Evolutionary conservation across 257 asterid genomes (phyloP), one percentile per base, ranked within the genome.

Genomic region (Echites panduratus): DNA sequence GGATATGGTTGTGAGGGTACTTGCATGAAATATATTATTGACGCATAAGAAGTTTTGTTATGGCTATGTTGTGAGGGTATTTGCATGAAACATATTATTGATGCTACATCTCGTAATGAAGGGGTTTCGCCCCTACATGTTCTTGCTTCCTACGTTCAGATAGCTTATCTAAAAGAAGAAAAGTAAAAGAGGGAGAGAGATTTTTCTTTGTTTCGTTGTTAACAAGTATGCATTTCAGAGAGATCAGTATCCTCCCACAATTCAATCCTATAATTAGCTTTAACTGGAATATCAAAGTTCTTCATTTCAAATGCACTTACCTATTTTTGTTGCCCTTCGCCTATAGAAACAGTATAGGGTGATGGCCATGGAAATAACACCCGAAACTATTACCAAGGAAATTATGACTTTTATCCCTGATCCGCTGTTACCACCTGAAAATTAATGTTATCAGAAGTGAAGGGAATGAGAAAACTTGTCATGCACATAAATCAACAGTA

Each of bases 361-460:
- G 22, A 69, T 4, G 4, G 53, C 72, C 44, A 44, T 54, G 40
- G 73, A 52, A 11, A 52, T 35, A 54, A 38, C 9, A 43, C 71
- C 9, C 20, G 52, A 78, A 61, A 68, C 38, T 48, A 58, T 52
- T 68, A 73, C 32, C 16, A 43, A 38, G 50, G 77, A 12, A 6
- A 61, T 66, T 70, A 72, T 72, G 63, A 77, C 52, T 48, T 22
- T 17, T 35, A 43, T 53, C 47, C 63, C 1, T 32, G 38, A 12
- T 72, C 41, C 9, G 10, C 48, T 72, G 47, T 70, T 47, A 35
- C 14, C 67, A 44, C 74, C 81, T 77, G 74, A 56, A 66, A 45
- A 56, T 44, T 66, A 47, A 29, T 57, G 63, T 70, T 9, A 38
- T 17, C 9, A 47, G 70, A 56, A 27, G 56, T 38, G 40, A 35